Evolutionary conservation across 2,329 filamentous ascomycete genomes (phyloP).

Genomic region (Calonectria fujianensis): DNA sequence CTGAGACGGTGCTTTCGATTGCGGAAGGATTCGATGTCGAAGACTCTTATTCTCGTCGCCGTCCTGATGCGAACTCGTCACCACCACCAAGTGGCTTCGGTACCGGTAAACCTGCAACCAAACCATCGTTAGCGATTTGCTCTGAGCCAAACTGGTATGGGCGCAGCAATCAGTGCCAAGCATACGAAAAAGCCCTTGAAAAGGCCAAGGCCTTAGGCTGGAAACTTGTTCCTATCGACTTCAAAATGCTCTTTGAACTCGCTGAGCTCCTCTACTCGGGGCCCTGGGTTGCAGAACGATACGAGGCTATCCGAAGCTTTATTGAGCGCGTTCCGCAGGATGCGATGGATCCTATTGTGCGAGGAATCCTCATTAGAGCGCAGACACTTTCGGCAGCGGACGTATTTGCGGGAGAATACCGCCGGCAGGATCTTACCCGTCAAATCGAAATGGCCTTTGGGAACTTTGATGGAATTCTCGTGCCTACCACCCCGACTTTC

Average conservation of each 20-base stretch:
- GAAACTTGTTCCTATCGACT: slow-evolving; percentile 65
- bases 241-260: slow-evolving; percentile 69
- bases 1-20: slow-evolving; percentile 68
- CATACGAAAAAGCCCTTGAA: slow-evolving; percentile 65
- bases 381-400: slow-evolving; percentile 66
- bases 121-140: slow-evolving; percentile 63
- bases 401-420: slow-evolving; percentile 64
- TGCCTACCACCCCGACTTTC: slow-evolving; percentile 74
- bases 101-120: slow-evolving; percentile 38
- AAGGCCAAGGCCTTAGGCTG: slow-evolving; percentile 64
- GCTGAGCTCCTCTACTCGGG: slow-evolving; percentile 74
- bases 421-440: slow-evolving; percentile 62
- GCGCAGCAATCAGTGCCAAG: slow-evolving; percentile 60
- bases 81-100: slow-evolving; percentile 56
- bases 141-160: slow-evolving; percentile 62
- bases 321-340: slow-evolving; percentile 59
- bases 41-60: slow-evolving; percentile 71
- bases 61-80: slow-evolving; percentile 39
- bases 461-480: slow-evolving; percentile 69
- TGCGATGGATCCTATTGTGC: slow-evolving; percentile 61
- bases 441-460: slow-evolving; percentile 63
- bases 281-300: slow-evolving; percentile 74
- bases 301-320: slow-evolving; percentile 70
- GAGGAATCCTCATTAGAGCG: slow-evolving; percentile 62
- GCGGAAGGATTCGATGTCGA: slow-evolving; percentile 68